Evolutionary conservation across 1,284 basidiomycete genomes (phyloP).

Genomic region (Ustilago esculenta): DNA sequence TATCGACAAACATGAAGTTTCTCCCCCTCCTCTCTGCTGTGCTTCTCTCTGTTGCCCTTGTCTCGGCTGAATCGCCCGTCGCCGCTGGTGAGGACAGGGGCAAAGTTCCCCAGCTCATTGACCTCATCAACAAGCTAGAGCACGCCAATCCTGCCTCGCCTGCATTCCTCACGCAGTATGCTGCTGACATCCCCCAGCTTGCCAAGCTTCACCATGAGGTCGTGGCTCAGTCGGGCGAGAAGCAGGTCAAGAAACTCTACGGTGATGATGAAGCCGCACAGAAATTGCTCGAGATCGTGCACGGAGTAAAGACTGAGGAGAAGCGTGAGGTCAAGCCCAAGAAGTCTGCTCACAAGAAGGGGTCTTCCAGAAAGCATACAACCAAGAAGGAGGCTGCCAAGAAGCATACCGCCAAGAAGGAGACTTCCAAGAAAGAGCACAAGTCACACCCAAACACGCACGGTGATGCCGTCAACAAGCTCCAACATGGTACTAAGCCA

Average conservation of each 20-base stretch:
- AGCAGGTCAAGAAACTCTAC: constrained; percentile 15
- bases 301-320: not conserved
- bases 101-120: constrained; percentile 25
- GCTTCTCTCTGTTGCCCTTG: constrained; percentile 12
- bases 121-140: constrained; percentile 33
- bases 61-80: constrained; percentile 16
- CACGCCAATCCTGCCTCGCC: constrained; percentile 17
- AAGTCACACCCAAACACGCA: constrained; percentile 3
- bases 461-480: constrained; percentile 6
- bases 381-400: not conserved
- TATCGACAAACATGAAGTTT: constrained; percentile 22
- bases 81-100: constrained; percentile 15
- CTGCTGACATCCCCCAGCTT: constrained; percentile 8
- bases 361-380: not conserved
- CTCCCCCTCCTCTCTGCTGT: constrained; percentile 24
- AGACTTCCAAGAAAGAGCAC: not conserved
- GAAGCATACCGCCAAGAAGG: not conserved
- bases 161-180: constrained; percentile 5
- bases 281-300: constrained; percentile 21
- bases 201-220: constrained; percentile 27
- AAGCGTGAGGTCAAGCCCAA: constrained; percentile 13
- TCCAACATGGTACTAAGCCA: constrained; percentile 12
- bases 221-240: constrained; percentile 10
- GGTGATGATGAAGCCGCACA: constrained; percentile 13
- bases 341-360: not conserved